These are phyloP conservation scores for Aspergillus sp. DNA, from an alignment of 2,329 filamentous ascomycete species.

Conservation along the genomic window DNA sequence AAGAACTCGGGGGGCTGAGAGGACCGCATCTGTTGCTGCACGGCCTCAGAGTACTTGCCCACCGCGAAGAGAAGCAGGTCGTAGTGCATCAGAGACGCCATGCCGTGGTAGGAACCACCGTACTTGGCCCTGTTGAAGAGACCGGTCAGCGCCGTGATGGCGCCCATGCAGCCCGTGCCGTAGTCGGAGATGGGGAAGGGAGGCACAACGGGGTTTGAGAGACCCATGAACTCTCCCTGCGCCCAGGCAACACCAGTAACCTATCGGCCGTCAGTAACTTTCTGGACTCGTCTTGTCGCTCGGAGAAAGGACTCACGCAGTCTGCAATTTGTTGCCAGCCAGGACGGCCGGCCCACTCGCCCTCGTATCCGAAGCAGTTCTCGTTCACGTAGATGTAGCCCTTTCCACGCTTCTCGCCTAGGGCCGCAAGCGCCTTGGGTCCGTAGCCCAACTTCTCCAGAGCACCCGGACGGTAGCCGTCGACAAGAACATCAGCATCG, in stretches of 20 bases:
- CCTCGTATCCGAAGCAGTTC: conserved; percentile 66
- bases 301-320: conserved; percentile 47
- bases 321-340: conserved; percentile 74
- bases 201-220: conserved; percentile 38
- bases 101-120: conserved; percentile 66
- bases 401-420: conserved; percentile 55
- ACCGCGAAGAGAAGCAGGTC: conserved; percentile 63
- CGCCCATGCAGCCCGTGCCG: conserved; percentile 69
- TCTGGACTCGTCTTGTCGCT: not conserved
- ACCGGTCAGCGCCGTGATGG: conserved; percentile 63
- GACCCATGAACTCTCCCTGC: conserved; percentile 42
- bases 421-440: conserved; percentile 50
- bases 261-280: conserved; percentile 20
- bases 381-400: conserved; percentile 68
- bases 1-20: conserved; percentile 55
- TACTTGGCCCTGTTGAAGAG: conserved; percentile 60
- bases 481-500: conserved; percentile 64
- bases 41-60: conserved; percentile 53
- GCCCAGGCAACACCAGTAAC: conserved; percentile 42
- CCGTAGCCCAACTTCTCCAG: conserved; percentile 64
- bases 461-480: conserved; percentile 67
- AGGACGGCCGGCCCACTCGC: conserved; percentile 61
- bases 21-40: conserved; percentile 53
- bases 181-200: conserved; percentile 60
- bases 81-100: conserved; percentile 64